Base-by-base conservation (phyloP, 1,284 basidiomycete genomes). In the Tilletia caries region DNA sequence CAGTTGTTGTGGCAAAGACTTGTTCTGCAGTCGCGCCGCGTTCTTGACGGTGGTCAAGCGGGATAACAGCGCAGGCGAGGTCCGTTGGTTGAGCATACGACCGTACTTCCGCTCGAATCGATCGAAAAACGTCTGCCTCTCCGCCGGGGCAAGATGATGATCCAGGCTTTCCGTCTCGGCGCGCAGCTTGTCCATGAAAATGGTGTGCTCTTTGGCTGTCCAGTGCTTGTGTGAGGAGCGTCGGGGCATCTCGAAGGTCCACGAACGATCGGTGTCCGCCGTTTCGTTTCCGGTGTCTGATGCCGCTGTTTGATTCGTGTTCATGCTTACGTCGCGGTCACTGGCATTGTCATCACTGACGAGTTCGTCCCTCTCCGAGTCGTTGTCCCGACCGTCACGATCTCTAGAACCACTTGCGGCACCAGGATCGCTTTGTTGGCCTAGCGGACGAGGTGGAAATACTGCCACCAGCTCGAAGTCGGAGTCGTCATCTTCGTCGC, bases 401-500 rank as follows among this genome's bases (percentile, higher is more conserved):
- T 15, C 10, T 41, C 37, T 6, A 6, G 37, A 41, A 41, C 10
- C 37, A 41, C 37, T 15, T 6, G 15, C 37, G 15, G 1, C 15
- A 1, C 37, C 37, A 15, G 37, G 37, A 41, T 6, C 15, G 37
- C 37, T 41, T 15, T 41, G 37, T 41, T 15, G 37, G 8, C 37
- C 37, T 15, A 6, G 37, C 23, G 3, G 52, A 54, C 13, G 13
- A 1, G 52, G 25, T 15, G 18, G 13, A 3, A 6, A 23, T 3
- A 54, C 52, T 27, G 52, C n/a, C 12, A 54, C 52, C 23, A 54
- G 52, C 52, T 54, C 52, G 25, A 54, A 54, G 12, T 54, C 52
- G 23, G 29, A 23, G 23, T 54, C 52, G 23, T 54, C 52, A 15
- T 54, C 52, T 15, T 29, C 52, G 12, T 54, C 52, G 8, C 18